These are phyloP conservation scores for Arachnomyces sp. DNA, from an alignment of 2,329 filamentous ascomycete species.

Conservation along the genomic window DNA sequence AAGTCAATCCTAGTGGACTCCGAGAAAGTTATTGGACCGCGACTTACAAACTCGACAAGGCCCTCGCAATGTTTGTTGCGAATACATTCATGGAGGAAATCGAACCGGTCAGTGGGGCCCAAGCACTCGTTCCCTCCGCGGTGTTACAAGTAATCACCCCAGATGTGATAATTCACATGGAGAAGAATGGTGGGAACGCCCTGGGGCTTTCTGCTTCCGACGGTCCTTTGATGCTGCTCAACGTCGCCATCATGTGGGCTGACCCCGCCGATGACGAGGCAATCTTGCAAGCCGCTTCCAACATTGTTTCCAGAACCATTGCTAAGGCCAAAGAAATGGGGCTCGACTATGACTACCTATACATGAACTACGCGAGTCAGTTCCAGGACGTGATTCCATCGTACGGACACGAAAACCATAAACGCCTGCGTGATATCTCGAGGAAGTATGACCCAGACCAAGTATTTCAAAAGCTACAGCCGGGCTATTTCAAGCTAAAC, in stretches of 20 bases:
- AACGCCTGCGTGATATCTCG: constrained; percentile 23
- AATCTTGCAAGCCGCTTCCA: constrained; percentile 9
- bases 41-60: constrained; percentile 5
- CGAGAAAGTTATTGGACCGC: constrained; percentile 5
- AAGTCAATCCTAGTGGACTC: constrained; percentile 4
- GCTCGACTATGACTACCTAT: constrained; percentile 22
- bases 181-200: constrained; percentile 20
- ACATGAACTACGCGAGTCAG: constrained; percentile 36
- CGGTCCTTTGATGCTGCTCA: constrained; percentile 15
- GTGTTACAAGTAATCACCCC: constrained; percentile 19
- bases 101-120: background rate
- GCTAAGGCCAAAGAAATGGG: constrained; percentile 17
- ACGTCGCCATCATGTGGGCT: constrained; percentile 14
- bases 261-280: constrained; percentile 16
- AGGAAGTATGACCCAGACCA: constrained; percentile 30
- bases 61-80: constrained; percentile 2
- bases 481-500: constrained; percentile 34
- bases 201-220: constrained; percentile 17
- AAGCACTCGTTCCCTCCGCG: constrained; percentile 12
- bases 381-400: constrained; percentile 29
- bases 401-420: constrained; percentile 28
- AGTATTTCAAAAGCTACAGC: constrained; percentile 30
- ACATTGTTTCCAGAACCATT: constrained; percentile 14
- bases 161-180: constrained; percentile 9
- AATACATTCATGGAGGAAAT: constrained; percentile 6